Base-by-base conservation (phyloP, 352 stramenopile species). In the Blastocystis sp. region DNA sequence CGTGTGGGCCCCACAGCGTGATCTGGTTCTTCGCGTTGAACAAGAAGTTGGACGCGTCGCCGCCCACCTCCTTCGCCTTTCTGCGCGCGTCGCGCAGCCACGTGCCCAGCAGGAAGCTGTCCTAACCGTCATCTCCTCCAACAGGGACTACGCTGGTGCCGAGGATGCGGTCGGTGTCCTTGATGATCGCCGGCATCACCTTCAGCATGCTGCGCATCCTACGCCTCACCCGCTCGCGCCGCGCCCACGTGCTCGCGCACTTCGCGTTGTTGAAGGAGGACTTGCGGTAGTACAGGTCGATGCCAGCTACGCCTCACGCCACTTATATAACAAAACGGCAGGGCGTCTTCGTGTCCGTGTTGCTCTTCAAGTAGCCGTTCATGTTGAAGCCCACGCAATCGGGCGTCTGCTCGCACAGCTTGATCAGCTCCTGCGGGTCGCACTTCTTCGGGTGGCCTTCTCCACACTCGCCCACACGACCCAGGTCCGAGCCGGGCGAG, bases 21-120 rank as follows among this genome's bases (percentile, higher is more conserved):
- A 82, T 82, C 45, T 82, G 74, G 59, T 82, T 82, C 38, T 82
- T 82, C 23, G 74, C 74, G 45, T 82, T 82, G 74, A 82, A 82
- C 17, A 76, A 0, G 66, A 76, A 76, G 48, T 76, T 76, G 19
- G 66, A 76, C 38, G 41, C 28, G 43, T 67, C 21, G 41, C 66
- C 66, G 41, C 66, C 74, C 28, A 82, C 74, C 43, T 82, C 61
- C 43, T 82, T 67, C 59, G 56, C 61, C 59, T 66, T 82, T 70
- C 74, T 82, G 21, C n/a, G 10, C 48, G 74, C 56, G 45, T 82
- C 56, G 19, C 74, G 74, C 2, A 70, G 23, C 74, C 74, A 82
- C 43, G 48, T 43, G 23, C 74, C 74, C 48, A 82, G 61, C 40
- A 82, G 61, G 7, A 82, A 82, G 41, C 61, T 82, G 45, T 70